Percentiles rank a stretch among this genome's conserved stretches.
Conservation (phyloP, 73 alveolate genomes). For the Paraurostyla sp. region DNA sequence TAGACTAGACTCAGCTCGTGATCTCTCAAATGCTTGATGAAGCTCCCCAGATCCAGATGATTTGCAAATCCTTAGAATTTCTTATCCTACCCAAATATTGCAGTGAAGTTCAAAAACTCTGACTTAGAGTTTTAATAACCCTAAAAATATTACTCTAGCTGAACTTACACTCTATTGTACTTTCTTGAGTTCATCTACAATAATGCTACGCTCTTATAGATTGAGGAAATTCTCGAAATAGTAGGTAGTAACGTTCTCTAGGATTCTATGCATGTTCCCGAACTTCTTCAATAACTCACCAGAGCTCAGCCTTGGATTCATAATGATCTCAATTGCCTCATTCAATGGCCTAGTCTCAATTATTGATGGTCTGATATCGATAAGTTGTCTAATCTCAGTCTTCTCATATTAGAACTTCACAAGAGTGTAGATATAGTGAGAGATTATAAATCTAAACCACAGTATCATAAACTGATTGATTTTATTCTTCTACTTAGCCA, state of each 20-base stretch:
- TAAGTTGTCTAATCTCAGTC: constrained; percentile 11
- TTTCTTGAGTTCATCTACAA: constrained; percentile 44
- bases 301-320: constrained; percentile 67
- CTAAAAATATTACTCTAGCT: not conserved
- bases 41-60: constrained; percentile 62
- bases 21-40: constrained; percentile 57
- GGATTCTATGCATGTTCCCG: constrained; percentile 59
- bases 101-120: constrained; percentile 9
- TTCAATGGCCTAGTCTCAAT: constrained; percentile 36
- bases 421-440: constrained; percentile 40
- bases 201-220: constrained; percentile 44
- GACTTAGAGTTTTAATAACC: not conserved
- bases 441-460: constrained; percentile 57
- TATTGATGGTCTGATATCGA: constrained; percentile 65
- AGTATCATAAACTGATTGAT: constrained; percentile 45
- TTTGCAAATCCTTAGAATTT: constrained; percentile 51
- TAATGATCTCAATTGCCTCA: constrained; percentile 42
- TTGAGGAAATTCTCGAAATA: constrained; percentile 68
- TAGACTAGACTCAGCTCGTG: constrained; percentile 66
- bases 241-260: constrained; percentile 73
- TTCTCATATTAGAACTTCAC: constrained; percentile 1
- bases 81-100: constrained; percentile 24
- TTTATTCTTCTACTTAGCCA: not conserved
- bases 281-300: constrained; percentile 51
- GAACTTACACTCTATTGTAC: constrained; percentile 7